Evolutionary conservation across 176 grass and related monocot species (phyloP).

Genomic region (Melocanna baccifera): DNA sequence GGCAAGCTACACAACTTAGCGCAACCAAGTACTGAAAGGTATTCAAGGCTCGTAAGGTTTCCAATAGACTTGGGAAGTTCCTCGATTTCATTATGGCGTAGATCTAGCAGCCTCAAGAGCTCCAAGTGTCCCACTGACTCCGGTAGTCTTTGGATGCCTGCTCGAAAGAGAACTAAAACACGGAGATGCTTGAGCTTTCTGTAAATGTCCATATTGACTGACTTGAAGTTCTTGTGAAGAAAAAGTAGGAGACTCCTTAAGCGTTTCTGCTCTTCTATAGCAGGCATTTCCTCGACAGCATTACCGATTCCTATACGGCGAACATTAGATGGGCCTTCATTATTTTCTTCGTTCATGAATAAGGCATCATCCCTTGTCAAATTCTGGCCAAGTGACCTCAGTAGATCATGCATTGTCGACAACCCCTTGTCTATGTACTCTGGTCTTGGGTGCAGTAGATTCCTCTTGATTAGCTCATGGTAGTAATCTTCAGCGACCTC

Average conservation of each 20-base stretch:
- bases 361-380: constrained; percentile 2
- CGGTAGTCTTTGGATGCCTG: constrained; percentile 14
- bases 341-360: background rate
- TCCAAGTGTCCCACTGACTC: constrained; percentile 14
- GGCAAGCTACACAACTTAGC: background rate
- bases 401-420: constrained; percentile 30
- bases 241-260: constrained; percentile 21
- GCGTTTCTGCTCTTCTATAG: background rate
- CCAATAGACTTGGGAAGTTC: constrained; percentile 31
- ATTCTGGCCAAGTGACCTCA: constrained; percentile 30
- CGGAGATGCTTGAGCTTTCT: constrained; percentile 15
- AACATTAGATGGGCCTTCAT: background rate
- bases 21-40: constrained; percentile 5
- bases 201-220: background rate
- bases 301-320: background rate
- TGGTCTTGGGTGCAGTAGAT: constrained; percentile 21
- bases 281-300: background rate
- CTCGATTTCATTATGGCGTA: background rate
- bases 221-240: background rate
- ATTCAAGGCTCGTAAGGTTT: constrained; percentile 22
- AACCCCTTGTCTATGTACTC: background rate
- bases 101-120: constrained; percentile 12
- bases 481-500: constrained; percentile 32
- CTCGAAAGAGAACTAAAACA: constrained; percentile 13
- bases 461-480: constrained; percentile 30